These are phyloP conservation scores for Albatrellus ellisii DNA, from an alignment of 768 basidiomycete species.

Conservation along the genomic window DNA sequence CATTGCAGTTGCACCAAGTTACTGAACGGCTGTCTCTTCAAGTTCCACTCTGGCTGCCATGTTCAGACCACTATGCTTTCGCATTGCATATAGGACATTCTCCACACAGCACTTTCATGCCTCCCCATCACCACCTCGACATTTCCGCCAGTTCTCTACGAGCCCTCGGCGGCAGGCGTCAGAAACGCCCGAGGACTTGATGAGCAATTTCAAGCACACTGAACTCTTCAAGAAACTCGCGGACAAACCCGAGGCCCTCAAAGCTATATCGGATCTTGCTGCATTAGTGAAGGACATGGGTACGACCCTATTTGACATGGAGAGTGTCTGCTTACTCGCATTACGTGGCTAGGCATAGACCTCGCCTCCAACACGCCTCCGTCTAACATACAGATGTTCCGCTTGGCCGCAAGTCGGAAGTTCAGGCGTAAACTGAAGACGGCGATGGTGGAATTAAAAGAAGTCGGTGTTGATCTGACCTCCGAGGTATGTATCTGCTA, in stretches of 20 bases:
- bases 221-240: conserved; percentile 33
- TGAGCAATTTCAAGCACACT: conserved; percentile 32
- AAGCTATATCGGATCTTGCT: conserved; percentile 32
- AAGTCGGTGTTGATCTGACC: conserved; percentile 45
- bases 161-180: conserved; percentile 21
- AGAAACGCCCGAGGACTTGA: conserved; percentile 21
- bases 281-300: conserved; percentile 37
- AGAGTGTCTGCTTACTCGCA: background rate
- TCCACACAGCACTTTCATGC: background rate
- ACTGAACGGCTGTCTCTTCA: no score
- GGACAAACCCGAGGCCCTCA: conserved; percentile 35
- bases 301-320: conserved; percentile 9
- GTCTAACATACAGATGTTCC: conserved; percentile 39
- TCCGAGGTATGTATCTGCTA: conserved; percentile 32
- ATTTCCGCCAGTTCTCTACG: conserved; percentile 16
- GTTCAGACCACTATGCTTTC: background rate
- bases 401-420: conserved; percentile 36
- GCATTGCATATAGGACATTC: background rate
- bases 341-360: conserved; percentile 31
- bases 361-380: conserved; percentile 28
- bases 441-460: conserved; percentile 36
- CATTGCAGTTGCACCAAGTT: no score
- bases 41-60: background rate
- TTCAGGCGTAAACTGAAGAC: conserved; percentile 35
- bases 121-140: background rate